phyloP scores from a whole-genome alignment of 768 basidiomycete genomes.

The Boletus pseudo-olivaceus region DNA sequence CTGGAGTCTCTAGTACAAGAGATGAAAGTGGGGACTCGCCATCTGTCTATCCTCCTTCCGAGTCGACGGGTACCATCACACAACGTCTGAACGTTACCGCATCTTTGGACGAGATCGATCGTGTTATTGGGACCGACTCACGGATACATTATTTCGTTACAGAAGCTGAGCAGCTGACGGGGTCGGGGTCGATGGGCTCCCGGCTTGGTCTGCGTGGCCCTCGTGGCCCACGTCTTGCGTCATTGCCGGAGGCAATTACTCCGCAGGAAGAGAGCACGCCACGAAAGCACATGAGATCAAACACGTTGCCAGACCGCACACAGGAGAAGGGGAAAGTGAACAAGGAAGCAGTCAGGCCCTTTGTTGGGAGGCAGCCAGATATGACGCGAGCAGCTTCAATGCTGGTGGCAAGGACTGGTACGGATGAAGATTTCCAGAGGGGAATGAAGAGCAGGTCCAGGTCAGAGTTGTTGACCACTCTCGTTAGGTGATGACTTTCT shows the following conservation, averaged over 20 bases:
- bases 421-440: background rate
- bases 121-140: slow-evolving; percentile 18
- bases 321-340: slow-evolving; percentile 37
- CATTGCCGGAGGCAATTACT: slow-evolving; percentile 12
- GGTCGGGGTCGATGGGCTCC: slow-evolving; percentile 15
- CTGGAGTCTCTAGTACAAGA: background rate
- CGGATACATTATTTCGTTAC: slow-evolving; percentile 26
- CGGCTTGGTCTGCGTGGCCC: slow-evolving; percentile 17
- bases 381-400: slow-evolving; percentile 17
- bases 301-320: slow-evolving; percentile 41
- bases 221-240: slow-evolving; percentile 19
- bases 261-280: slow-evolving; percentile 23
- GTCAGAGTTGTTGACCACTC: slow-evolving; percentile 13
- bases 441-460: slow-evolving; percentile 15
- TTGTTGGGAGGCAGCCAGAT: slow-evolving; percentile 22
- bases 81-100: slow-evolving; percentile 11
- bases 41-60: slow-evolving; percentile 27
- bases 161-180: slow-evolving; percentile 13
- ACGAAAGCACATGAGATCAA: slow-evolving; percentile 18
- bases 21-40: slow-evolving; percentile 18
- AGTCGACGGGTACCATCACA: slow-evolving; percentile 24
- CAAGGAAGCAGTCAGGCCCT: slow-evolving; percentile 20
- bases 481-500: background rate
- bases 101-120: slow-evolving; percentile 30
- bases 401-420: slow-evolving; percentile 10